Percentiles rank a stretch among this genome's conserved stretches.
Conservation (phyloP, 202 grass and related monocot genomes). For the Bolboschoenoplectus hybrid region DNA sequence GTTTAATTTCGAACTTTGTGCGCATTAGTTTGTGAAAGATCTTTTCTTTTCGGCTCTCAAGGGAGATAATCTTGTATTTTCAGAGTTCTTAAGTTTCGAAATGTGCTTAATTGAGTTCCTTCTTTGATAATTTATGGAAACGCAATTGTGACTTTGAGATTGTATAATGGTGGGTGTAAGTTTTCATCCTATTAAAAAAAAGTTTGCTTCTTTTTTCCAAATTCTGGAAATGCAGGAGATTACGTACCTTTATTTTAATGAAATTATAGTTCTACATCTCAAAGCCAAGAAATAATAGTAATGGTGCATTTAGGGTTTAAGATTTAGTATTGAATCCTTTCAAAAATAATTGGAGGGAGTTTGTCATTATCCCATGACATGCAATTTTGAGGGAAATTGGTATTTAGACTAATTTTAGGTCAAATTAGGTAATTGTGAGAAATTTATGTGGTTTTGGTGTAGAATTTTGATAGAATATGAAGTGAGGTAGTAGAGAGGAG, state of each 20-base stretch:
- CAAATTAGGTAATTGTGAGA: not conserved
- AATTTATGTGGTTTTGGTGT: not conserved
- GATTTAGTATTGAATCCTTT: not conserved
- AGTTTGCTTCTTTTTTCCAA: not conserved
- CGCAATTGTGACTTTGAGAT: not conserved
- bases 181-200: not conserved
- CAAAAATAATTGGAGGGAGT: not conserved
- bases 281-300: not conserved
- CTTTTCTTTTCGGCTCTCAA: not conserved
- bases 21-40: not conserved
- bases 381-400: not conserved
- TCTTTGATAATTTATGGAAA: not conserved
- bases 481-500: not conserved
- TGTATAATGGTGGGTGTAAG: not conserved
- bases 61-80: too few relatives aligned
- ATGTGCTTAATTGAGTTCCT: not conserved
- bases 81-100: not conserved
- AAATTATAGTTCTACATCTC: not conserved
- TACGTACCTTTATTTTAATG: not conserved
- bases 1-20: not conserved
- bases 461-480: not conserved
- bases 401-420: not conserved
- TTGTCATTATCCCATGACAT: not conserved
- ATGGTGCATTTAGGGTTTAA: not conserved
- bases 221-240: constrained; percentile 1